Percentiles rank a stretch among this genome's conserved stretches.
Conservation (phyloP, 352 stramenopile species). For the Phytophthora palmivora region DNA sequence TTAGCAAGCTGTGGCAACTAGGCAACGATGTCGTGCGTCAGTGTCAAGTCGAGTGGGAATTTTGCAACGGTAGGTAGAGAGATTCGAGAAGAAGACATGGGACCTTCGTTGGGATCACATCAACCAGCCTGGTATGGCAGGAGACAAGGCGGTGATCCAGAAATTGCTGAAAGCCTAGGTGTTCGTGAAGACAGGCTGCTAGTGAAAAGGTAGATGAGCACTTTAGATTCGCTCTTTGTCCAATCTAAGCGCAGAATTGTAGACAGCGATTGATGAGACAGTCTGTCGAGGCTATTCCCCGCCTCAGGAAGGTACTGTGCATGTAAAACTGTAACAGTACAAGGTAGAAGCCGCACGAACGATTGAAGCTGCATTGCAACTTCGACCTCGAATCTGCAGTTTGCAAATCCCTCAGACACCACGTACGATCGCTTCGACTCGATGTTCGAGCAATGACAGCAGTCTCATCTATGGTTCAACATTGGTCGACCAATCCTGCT, state of each 20-base stretch:
- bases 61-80: not conserved
- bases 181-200: slow-evolving; percentile 18
- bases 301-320: slow-evolving; percentile 13
- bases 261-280: slow-evolving; percentile 19
- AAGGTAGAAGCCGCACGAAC: not conserved
- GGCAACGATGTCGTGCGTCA: not conserved
- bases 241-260: slow-evolving; percentile 8
- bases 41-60: not conserved
- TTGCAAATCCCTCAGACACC: slow-evolving; percentile 16
- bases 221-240: slow-evolving; percentile 16
- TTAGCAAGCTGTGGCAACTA: too few species aligned
- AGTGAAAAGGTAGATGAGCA: not conserved
- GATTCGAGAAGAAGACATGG: not conserved
- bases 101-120: slow-evolving; percentile 11
- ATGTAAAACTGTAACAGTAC: slow-evolving; percentile 1
- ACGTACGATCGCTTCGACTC: slow-evolving; percentile 1
- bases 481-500: slow-evolving; percentile 16
- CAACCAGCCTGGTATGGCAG: not conserved
- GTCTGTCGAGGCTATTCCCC: slow-evolving; percentile 10
- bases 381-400: slow-evolving; percentile 25
- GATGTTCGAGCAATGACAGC: too few species aligned
- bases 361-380: slow-evolving; percentile 6
- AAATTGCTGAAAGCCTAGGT: slow-evolving; percentile 18
- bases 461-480: slow-evolving; percentile 29
- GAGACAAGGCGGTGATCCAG: slow-evolving; percentile 8